These are phyloP conservation scores for Aechmea fasciata DNA, from an alignment of 176 grass and related monocot species.

Conservation along the genomic window DNA sequence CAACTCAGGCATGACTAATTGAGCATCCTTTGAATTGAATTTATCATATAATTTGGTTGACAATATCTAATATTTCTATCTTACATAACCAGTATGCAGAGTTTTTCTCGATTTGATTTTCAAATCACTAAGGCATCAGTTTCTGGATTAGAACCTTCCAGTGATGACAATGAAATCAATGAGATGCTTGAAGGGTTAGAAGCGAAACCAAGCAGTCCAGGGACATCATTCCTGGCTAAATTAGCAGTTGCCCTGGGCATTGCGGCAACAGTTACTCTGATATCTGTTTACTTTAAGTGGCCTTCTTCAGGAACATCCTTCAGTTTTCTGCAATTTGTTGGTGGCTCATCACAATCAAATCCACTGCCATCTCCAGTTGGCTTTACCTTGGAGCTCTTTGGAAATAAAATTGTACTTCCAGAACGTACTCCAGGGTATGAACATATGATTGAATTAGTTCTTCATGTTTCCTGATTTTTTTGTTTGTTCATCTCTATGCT, in stretches of 20 bases:
- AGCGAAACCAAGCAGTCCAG: conserved; percentile 22
- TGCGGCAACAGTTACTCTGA: conserved; percentile 35
- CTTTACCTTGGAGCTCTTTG: conserved; percentile 55
- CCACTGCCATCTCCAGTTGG: conserved; percentile 20
- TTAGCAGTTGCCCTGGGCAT: conserved; percentile 50
- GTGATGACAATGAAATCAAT: conserved; percentile 26
- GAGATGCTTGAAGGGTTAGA: conserved; percentile 36
- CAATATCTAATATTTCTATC: conserved; percentile 9
- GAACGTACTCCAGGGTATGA: conserved; percentile 70
- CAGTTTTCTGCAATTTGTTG: conserved; percentile 48
- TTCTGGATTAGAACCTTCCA: conserved; percentile 30
- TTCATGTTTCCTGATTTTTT: neutral
- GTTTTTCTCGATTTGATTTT: conserved; percentile 15
- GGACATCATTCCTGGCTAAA: conserved; percentile 49
- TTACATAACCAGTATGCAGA: conserved; percentile 19
- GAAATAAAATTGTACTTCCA: conserved; percentile 61
- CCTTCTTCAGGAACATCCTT: conserved; percentile 43
- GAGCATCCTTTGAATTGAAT: neutral
- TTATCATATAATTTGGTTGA: neutral
- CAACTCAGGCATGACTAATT: neutral
- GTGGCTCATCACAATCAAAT: conserved; percentile 41
- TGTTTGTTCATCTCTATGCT: neutral
- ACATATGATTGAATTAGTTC: conserved; percentile 3
- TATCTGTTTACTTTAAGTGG: conserved; percentile 38
- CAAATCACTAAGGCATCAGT: conserved; percentile 20